These are phyloP conservation scores for Pseudozyma sp. DNA, from an alignment of 1,284 basidiomycete species.

Conservation along the genomic window DNA sequence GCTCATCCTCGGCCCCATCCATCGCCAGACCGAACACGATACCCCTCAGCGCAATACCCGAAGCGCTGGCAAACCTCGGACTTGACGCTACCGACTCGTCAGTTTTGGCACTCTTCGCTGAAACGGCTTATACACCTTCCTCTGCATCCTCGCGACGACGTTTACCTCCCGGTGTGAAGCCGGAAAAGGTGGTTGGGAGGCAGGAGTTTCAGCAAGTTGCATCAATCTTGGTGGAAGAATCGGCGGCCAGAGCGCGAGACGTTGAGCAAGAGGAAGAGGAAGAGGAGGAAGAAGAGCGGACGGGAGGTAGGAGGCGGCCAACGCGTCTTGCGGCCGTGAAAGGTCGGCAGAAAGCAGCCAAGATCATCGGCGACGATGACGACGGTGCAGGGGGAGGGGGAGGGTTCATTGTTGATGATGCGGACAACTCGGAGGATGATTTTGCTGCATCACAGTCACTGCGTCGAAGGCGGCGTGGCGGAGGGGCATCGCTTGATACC, in stretches of 20 bases:
- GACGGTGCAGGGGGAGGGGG: conserved; percentile 32
- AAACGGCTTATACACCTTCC: conserved; percentile 38
- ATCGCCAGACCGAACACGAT: conserved; percentile 23
- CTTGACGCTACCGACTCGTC: conserved; percentile 38
- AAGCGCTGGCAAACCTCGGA: conserved; percentile 51
- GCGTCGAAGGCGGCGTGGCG: conserved; percentile 1
- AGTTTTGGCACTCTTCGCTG: conserved; percentile 45
- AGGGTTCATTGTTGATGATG: conserved; percentile 39
- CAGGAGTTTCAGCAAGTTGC: conserved; percentile 53
- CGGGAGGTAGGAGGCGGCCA: conserved; percentile 17
- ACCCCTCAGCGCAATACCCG: conserved; percentile 48
- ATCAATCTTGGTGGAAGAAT: conserved; percentile 32
- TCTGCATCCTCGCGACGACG: conserved; percentile 21
- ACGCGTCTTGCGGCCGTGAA: conserved; percentile 31
- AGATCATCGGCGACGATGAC: conserved; percentile 18
- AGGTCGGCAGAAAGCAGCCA: conserved; percentile 25
- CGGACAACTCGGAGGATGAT: conserved; percentile 38
- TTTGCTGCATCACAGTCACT: conserved; percentile 18
- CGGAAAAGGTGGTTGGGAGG: conserved; percentile 50
- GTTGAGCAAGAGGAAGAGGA: background rate
- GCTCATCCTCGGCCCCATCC: conserved; percentile 1
- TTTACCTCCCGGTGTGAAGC: conserved; percentile 10
- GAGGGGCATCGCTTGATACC: conserved; percentile 8
- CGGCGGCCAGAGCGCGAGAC: background rate
- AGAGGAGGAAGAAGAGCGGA: conserved; percentile 11